Conservation (phyloP, 2,329 filamentous ascomycete species). For the Berkeleyomyces basicola region DNA sequence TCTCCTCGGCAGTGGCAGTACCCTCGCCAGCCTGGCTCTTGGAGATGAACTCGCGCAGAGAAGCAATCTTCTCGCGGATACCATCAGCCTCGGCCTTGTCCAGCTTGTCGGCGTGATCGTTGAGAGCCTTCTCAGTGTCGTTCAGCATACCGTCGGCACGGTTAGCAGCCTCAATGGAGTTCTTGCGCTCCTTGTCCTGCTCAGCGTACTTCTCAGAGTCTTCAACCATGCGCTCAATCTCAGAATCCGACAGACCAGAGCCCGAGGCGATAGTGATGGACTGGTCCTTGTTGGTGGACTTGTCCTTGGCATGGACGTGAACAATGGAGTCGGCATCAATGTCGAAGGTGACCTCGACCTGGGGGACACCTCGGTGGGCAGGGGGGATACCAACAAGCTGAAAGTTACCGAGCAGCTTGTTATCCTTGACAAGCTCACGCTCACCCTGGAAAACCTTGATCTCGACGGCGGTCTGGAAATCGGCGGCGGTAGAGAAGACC, state of each 20-base stretch:
- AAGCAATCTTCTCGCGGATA: slow-evolving; percentile 83
- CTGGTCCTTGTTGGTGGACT: slow-evolving; percentile 98
- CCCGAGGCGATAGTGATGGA: slow-evolving; percentile 97
- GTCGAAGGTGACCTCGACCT: slow-evolving; percentile 96
- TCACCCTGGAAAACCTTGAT: slow-evolving; percentile 99
- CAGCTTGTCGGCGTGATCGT: slow-evolving; percentile 88
- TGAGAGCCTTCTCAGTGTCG: slow-evolving; percentile 95
- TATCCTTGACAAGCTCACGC: slow-evolving; percentile 96
- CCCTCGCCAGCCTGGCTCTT: slow-evolving; percentile 92
- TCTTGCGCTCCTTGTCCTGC: slow-evolving; percentile 91
- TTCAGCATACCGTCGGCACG: slow-evolving; percentile 89
- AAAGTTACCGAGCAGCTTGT: slow-evolving; percentile 99
- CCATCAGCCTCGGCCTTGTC: slow-evolving; percentile 90
- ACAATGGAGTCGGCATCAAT: slow-evolving; percentile 97
- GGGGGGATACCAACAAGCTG: slow-evolving; percentile 95
- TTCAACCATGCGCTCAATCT: slow-evolving; percentile 95
- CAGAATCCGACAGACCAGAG: slow-evolving; percentile 82
- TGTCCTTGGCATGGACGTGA: slow-evolving; percentile 96
- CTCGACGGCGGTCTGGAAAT: slow-evolving; percentile 97
- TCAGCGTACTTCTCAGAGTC: slow-evolving; percentile 96
- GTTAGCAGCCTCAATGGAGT: slow-evolving; percentile 90
- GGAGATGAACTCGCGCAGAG: slow-evolving; percentile 75
- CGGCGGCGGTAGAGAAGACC: slow-evolving; percentile 91
- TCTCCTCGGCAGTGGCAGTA: slow-evolving; percentile 68
- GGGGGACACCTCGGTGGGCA: slow-evolving; percentile 87